Conservation (phyloP, 2,329 filamentous ascomycete genomes). For the Colletotrichum horii region DNA sequence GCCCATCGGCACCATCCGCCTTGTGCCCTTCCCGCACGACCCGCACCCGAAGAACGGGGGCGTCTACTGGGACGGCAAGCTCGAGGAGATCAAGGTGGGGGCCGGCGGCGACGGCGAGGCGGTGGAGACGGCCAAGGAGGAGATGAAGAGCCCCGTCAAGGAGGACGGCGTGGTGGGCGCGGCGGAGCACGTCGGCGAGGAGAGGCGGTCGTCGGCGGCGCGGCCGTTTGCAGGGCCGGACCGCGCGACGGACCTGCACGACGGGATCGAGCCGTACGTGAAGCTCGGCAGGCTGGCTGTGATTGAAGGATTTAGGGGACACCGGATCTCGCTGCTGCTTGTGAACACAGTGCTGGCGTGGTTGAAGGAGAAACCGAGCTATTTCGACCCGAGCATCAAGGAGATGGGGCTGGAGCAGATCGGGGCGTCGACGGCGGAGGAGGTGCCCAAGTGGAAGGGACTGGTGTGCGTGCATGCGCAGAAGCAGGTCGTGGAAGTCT, state of each 20-base stretch:
- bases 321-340: constrained; percentile 68
- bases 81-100: constrained; percentile 33
- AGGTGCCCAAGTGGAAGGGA: constrained; percentile 57
- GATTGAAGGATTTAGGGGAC: constrained; percentile 66
- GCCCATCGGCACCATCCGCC: constrained; percentile 77
- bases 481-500: constrained; percentile 66
- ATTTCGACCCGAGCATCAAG: constrained; percentile 56
- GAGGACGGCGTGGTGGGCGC: constrained; percentile 22
- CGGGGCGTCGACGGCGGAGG: constrained; percentile 39
- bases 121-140: constrained; percentile 22
- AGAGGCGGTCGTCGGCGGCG: not conserved
- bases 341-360: constrained; percentile 73
- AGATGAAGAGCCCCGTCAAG: not conserved
- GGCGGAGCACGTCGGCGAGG: constrained; percentile 24
- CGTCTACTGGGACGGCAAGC: constrained; percentile 50
- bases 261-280: constrained; percentile 76
- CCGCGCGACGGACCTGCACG: constrained; percentile 55
- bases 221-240: constrained; percentile 32
- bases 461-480: constrained; percentile 84
- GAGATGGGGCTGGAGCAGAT: constrained; percentile 49
- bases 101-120: constrained; percentile 16
- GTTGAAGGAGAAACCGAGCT: constrained; percentile 64
- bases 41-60: constrained; percentile 63
- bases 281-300: constrained; percentile 84
- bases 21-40: constrained; percentile 81